phyloP scores from a whole-genome alignment of 495 filamentous ascomycete species.

The Neurospora discreta region DNA sequence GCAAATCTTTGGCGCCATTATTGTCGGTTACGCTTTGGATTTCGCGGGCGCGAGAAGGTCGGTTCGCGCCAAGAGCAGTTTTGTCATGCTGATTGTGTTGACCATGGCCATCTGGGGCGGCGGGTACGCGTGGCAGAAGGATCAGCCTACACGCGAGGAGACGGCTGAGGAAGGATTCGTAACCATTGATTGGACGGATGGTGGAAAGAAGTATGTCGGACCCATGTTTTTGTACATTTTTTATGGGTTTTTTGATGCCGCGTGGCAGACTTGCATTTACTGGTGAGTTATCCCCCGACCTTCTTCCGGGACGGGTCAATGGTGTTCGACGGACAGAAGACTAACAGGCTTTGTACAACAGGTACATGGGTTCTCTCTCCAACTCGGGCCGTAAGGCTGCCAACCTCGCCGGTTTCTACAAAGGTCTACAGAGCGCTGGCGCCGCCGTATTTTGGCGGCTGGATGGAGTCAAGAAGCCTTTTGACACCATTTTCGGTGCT shows the following conservation, averaged over 20 bases:
- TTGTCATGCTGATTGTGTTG: constrained; percentile 53
- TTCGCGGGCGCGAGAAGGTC: constrained; percentile 50
- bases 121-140: constrained; percentile 67
- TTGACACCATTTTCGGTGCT: constrained; percentile 47
- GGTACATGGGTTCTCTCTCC: constrained; percentile 85
- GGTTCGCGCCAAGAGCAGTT: constrained; percentile 62
- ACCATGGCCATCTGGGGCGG: constrained; percentile 83
- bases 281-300: constrained; percentile 48
- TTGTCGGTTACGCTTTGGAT: constrained; percentile 72
- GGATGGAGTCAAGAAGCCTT: constrained; percentile 53
- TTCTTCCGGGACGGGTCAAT: not conserved
- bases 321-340: too few relatives aligned
- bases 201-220: constrained; percentile 49
- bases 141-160: constrained; percentile 41
- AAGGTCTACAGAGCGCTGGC: constrained; percentile 89
- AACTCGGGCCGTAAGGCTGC: constrained; percentile 88
- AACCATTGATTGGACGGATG: constrained; percentile 52
- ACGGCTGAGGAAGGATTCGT: constrained; percentile 22
- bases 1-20: constrained; percentile 75
- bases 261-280: constrained; percentile 79
- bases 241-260: constrained; percentile 83
- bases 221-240: constrained; percentile 91
- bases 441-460: constrained; percentile 77
- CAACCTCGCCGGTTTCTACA: constrained; percentile 93
- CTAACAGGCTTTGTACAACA: constrained; percentile 13